Conservation (phyloP, 2,329 filamentous ascomycete species). For the Paraphaeosphaeria sporulosa region DNA sequence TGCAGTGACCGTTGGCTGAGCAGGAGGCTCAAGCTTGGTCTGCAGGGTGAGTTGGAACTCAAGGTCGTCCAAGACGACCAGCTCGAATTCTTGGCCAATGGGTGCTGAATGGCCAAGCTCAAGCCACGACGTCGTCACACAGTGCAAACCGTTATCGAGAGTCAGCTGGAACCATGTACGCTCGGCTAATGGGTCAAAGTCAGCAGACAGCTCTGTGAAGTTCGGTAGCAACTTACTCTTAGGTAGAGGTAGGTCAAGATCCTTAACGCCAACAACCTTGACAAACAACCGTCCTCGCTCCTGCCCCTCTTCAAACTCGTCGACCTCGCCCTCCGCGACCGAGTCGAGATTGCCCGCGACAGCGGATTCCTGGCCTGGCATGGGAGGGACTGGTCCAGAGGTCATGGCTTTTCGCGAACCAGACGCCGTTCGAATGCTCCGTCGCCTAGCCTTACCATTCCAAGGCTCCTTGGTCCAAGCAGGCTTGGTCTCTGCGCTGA, state of each 20-base stretch:
- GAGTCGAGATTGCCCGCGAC: slow-evolving; percentile 68
- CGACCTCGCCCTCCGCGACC: slow-evolving; percentile 73
- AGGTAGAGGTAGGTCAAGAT: slow-evolving; percentile 88
- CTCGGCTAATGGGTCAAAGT: slow-evolving; percentile 67
- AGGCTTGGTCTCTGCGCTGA: slow-evolving; percentile 72
- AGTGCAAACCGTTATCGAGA: slow-evolving; percentile 97
- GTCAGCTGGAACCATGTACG: slow-evolving; percentile 94
- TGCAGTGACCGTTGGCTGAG: slow-evolving; percentile 54
- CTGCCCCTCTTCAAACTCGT: slow-evolving; percentile 75
- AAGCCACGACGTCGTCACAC: slow-evolving; percentile 94
- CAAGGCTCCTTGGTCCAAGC: slow-evolving; percentile 98
- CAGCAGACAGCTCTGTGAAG: slow-evolving; percentile 13
- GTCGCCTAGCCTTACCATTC: slow-evolving; percentile 80
- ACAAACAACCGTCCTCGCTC: slow-evolving; percentile 94
- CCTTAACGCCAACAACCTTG: slow-evolving; percentile 98
- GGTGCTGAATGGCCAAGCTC: slow-evolving; percentile 91
- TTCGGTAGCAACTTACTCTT: slow-evolving; percentile 71
- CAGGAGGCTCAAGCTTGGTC: slow-evolving; percentile 85
- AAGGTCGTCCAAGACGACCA: slow-evolving; percentile 96
- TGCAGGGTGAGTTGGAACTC: slow-evolving; percentile 98
- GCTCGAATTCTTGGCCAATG: slow-evolving; percentile 97
- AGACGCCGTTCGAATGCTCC: slow-evolving; percentile 66
- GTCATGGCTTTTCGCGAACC: slow-evolving; percentile 67
- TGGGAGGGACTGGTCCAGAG: slow-evolving; percentile 75
- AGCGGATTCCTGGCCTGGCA: slow-evolving; percentile 89